These are phyloP conservation scores for Pinus albicaulis DNA, from an alignment of 75 land plant species.

Conservation along the genomic window DNA sequence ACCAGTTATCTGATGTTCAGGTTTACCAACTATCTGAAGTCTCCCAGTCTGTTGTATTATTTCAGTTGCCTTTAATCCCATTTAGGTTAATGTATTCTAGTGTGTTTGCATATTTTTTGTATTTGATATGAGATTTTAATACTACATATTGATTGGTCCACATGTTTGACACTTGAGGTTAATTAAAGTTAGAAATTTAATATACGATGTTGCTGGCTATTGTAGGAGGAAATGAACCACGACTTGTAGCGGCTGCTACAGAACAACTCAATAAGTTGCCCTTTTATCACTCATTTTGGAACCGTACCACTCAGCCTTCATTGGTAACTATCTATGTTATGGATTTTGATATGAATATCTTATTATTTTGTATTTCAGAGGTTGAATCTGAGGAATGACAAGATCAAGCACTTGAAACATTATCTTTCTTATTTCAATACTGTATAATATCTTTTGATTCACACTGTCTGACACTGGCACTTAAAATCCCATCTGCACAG, in stretches of 20 bases:
- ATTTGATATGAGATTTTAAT: too few relatives aligned
- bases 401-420: background rate
- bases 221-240: conserved; percentile 91
- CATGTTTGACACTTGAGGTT: too few relatives aligned
- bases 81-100: too few relatives aligned
- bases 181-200: too few relatives aligned
- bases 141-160: too few relatives aligned
- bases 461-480: background rate
- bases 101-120: too few relatives aligned
- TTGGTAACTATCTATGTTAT: conserved; percentile 47
- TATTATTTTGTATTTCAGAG: background rate
- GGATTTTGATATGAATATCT: background rate
- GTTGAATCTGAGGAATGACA: background rate
- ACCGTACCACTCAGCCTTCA: conserved; percentile 87
- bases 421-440: background rate
- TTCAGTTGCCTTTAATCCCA: too few relatives aligned
- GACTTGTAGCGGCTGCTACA: conserved; percentile 88
- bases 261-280: conserved; percentile 81
- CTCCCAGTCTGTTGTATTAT: too few relatives aligned
- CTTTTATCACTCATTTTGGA: conserved; percentile 99
- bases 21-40: too few relatives aligned
- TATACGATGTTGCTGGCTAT: background rate
- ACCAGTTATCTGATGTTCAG: too few relatives aligned
- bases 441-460: background rate
- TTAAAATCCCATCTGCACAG: background rate